Evolutionary conservation across 441 rosid genomes (phyloP), one percentile per base, ranked within the genome.

Genomic region (California macrophylla): DNA sequence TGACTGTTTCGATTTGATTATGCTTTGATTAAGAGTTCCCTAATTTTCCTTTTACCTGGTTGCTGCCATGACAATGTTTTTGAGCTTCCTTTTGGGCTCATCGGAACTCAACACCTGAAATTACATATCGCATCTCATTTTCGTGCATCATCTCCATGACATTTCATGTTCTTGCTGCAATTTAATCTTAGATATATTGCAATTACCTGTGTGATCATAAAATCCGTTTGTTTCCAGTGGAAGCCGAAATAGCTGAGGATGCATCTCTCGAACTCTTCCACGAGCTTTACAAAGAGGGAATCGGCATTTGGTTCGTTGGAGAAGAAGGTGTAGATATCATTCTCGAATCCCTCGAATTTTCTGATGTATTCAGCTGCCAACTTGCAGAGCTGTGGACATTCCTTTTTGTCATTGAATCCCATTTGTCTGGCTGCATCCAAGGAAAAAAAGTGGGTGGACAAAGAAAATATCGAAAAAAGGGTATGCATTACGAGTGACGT

Each of bases 241-340:
- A 87, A 94, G 8, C 91, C 99, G 71, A 90, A 94, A 77, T 94
- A 94, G 70, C 99, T 92, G 67, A 94, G 96, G 71, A 86, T 94
- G 72, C 98, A 94, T 75, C 98, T 82, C 85, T 94, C 97, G 21
- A 94, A 82, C 87, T 94, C 98, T 74, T 94, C 99, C 0, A 94
- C 82, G 24, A 94, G 93, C 85, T 90, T 94, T 66, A 94, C 91
- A 72, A 82, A 90, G 61, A 94, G 93, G 2, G 98, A 85, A 75
- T 94, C 98, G 20, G 91, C 97, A 61, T 84, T 86, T 0, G 86
- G 85, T 77, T 94, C 94, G 0, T 80, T 76, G 0, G 89, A 69
- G 74, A 94, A 94, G 71, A 82, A 92, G 26, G 93, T 50, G 73
- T 85, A 94, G 9, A 92, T 89, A 62, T 89, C 92, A 36, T 94